Evolutionary conservation across 176 grass and related monocot genomes (phyloP), one percentile per base, ranked within the genome.

Genomic region (Microstegium vimineum): DNA sequence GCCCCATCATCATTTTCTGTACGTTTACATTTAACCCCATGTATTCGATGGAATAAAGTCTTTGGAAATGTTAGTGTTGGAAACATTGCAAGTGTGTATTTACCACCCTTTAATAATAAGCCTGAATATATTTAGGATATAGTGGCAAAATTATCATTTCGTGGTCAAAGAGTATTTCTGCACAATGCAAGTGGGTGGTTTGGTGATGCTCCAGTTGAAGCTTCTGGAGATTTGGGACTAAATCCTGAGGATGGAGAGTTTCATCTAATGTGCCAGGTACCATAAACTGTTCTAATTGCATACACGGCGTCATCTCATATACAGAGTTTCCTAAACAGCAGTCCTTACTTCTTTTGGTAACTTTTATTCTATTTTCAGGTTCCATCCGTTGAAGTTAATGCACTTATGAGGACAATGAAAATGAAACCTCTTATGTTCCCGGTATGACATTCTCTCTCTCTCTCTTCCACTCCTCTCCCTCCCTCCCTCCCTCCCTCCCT

Each of bases 181-280:
- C 96, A 98, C 84, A 98, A 98, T 88, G 91, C 93, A 87, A 95
- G 90, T 74, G 96, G 96, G 66, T 98, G 89, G 92, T 98, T 90
- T 83, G 96, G 96, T 86, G 93, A 90, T 74, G 87, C 89, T 90
- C 96, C 93, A 28, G 66, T 98, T 59, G 96, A 98, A 88, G 93
- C 96, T 81, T 98, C 96, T 34, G 96, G 96, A 62, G 96, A 98
- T 84, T 95, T 98, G 37, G 96, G 93, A 67, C 85, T 98, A 73
- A 98, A 98, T 87, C 96, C 96, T 67, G 86, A 91, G 68, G 87
- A 98, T 41, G 96, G 96, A 86, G 93, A 98, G 79, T 98, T 94
- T 86, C 96, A 98, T 91, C 85, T 98, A 71, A 95, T 98, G 96
- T 98, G 92, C 72, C 96, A 98, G 90, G 96, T 98, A 88, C 76